Evolutionary conservation across 192 early-diverging fungal genomes (phyloP).

Genomic region (Backusella tarrabulga): DNA sequence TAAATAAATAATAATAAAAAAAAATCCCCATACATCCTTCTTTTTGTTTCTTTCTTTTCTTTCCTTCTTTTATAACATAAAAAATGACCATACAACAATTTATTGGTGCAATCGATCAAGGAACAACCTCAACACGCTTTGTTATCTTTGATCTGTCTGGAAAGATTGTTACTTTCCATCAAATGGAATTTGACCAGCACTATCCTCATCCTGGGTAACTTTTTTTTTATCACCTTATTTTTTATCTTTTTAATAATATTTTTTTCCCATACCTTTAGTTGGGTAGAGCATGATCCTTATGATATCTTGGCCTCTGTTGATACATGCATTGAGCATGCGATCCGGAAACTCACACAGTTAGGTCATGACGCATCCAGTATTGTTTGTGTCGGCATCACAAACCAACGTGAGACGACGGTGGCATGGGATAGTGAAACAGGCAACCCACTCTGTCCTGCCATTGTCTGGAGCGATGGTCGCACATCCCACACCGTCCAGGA

Average conservation of each 20-base stretch:
- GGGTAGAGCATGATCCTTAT: conserved; percentile 87
- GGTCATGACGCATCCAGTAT: conserved; percentile 58
- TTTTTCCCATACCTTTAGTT: conserved; percentile 41
- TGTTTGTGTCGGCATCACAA: conserved; percentile 85
- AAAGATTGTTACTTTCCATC: conserved; percentile 69
- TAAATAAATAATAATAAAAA: background rate
- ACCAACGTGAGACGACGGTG: conserved; percentile 91
- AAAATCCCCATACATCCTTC: background rate
- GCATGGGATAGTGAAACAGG: conserved; percentile 88
- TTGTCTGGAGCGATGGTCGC: conserved; percentile 91
- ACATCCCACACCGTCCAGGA: conserved; percentile 71
- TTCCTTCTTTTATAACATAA: background rate
- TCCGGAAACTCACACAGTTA: conserved; percentile 58
- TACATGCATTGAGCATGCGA: conserved; percentile 64
- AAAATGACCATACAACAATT: conserved; percentile 43
- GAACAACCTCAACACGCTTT: conserved; percentile 90
- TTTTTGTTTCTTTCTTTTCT: background rate
- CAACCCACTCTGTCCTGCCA: conserved; percentile 76
- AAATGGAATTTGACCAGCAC: conserved; percentile 80
- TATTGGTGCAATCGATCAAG: conserved; percentile 92
- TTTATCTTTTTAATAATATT: background rate
- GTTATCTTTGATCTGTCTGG: conserved; percentile 85
- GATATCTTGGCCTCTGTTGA: conserved; percentile 70
- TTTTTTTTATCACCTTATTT: too few species aligned
- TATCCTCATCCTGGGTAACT: conserved; percentile 72